Conservation (phyloP, 2,329 filamentous ascomycete genomes). For the Coniella lustricola region DNA sequence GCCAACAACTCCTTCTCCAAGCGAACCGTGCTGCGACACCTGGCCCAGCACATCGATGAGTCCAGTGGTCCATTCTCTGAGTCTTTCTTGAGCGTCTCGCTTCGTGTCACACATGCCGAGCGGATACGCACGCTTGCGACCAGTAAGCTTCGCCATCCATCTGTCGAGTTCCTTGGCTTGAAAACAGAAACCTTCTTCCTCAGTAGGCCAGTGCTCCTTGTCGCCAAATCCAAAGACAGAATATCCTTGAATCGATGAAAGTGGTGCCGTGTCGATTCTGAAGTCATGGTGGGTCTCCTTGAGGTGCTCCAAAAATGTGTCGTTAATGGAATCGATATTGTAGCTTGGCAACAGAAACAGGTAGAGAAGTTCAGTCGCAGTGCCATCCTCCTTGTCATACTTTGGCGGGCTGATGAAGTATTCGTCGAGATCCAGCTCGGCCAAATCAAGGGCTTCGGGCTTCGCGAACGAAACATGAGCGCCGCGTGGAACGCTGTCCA, state of each 20-base stretch:
- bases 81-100: constrained; percentile 55
- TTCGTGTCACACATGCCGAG: constrained; percentile 84
- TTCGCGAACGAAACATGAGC: constrained; percentile 37
- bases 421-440: constrained; percentile 86
- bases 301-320: constrained; percentile 79
- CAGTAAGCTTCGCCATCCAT: constrained; percentile 95
- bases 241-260: constrained; percentile 73
- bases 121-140: constrained; percentile 78
- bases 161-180: constrained; percentile 86
- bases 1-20: constrained; percentile 62
- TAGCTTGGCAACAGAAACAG: constrained; percentile 82
- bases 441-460: constrained; percentile 67
- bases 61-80: constrained; percentile 74
- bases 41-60: constrained; percentile 62
- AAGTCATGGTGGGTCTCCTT: constrained; percentile 95
- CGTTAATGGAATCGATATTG: constrained; percentile 88
- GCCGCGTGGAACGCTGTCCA: constrained; percentile 40
- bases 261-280: constrained; percentile 81
- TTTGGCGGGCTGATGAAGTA: constrained; percentile 78
- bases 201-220: constrained; percentile 83
- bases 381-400: constrained; percentile 34
- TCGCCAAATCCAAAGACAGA: constrained; percentile 94
- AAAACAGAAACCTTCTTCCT: constrained; percentile 85
- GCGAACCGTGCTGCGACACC: constrained; percentile 51
- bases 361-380: constrained; percentile 63